Base-by-base conservation (phyloP, 495 filamentous ascomycete genomes). In the Podospora australis region DNA sequence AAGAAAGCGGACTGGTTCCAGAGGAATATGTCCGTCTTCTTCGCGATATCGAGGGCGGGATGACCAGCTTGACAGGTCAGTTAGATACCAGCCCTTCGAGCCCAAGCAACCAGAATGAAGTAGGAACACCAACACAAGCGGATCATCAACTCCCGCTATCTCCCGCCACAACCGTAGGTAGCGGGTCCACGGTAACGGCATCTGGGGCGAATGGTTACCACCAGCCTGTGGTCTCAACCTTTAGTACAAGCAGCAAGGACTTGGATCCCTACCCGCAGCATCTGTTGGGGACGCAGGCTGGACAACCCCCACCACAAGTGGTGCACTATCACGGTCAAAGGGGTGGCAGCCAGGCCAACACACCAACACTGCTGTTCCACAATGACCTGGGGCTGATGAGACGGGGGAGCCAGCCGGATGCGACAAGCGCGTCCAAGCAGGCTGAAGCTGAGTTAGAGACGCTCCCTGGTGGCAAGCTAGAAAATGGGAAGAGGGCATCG, bases 1-100 rank as follows among this genome's bases (percentile, higher is more conserved):
- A 75, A 44, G 77, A 80, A 52, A 78, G 86, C 51, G 92, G 92
- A 2, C 74, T 98, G 34, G 92, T 98, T 1, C 92, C 92, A 6
- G 92, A 98, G 66, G 89, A 95, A 67, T 98, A 97, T 62, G 92
- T 98, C 44, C 83, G 92, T 6, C 76, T 98, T 20, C 74, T 97
- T 49, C 83, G 90, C 21, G 91, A 97, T 57, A 92, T 97, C 45
- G 87, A 92, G 62, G 88, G 73, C 6, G 74, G 75, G 1, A 71
- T 78, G 64, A 75, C 65, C 35, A 78, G 77, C 50, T 53, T 79
- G 23, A 74, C 72, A 2, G 72, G 71, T 21, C 64, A 71, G 40
- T 53, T 68, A 9, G 49, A 60, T 48, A 58, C 68, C 48, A 67
- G 63, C 22, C 52, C 67, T 4, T 61, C 63, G n/a, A 75, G 69